A percentile compares a stretch with the other conserved stretches of the same genome.
Conservation (phyloP, 1,139 yeast genomes). For the Blastobotrys raffinosifermentans region DNA sequence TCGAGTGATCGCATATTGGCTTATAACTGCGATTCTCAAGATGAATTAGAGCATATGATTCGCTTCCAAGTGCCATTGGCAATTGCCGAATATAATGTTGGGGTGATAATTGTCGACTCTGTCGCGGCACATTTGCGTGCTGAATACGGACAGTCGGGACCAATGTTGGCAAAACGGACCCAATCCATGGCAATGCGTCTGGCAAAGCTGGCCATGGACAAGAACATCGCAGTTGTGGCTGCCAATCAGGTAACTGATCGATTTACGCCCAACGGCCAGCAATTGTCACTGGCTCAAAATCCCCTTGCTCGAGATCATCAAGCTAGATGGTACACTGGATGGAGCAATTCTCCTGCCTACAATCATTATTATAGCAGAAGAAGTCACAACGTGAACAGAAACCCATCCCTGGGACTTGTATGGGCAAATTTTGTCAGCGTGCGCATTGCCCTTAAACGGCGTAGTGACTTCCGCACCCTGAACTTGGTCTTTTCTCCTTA, state of each 20-base stretch:
- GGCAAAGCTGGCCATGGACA: conserved; percentile 43
- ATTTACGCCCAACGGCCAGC: conserved; percentile 14
- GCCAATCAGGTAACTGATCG: conserved; percentile 77
- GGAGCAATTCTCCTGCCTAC: conserved; percentile 42
- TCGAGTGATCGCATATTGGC: conserved; percentile 47
- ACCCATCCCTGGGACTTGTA: conserved; percentile 41
- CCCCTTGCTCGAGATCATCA: conserved; percentile 50
- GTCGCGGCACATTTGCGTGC: conserved; percentile 81
- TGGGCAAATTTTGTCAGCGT: conserved; percentile 41
- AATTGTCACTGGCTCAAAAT: conserved; percentile 15
- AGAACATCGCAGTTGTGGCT: conserved; percentile 57
- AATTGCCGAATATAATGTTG: conserved; percentile 38
- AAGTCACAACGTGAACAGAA: conserved; percentile 17
- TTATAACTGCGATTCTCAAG: conserved; percentile 59
- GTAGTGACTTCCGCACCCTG: conserved; percentile 29
- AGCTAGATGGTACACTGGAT: conserved; percentile 67
- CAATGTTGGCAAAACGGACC: conserved; percentile 17
- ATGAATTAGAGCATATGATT: conserved; percentile 67
- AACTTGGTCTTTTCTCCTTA: conserved; percentile 37
- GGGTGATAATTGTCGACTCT: conserved; percentile 66
- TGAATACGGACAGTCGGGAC: conserved; percentile 34
- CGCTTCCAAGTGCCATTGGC: conserved; percentile 64
- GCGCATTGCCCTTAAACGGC: conserved; percentile 36
- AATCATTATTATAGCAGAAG: not conserved
- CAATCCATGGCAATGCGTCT: conserved; percentile 46